Evolutionary conservation across 225 moss, liverwort and hornwort species (phyloP).

Genomic region (Rhytidiadelphus loreus): DNA sequence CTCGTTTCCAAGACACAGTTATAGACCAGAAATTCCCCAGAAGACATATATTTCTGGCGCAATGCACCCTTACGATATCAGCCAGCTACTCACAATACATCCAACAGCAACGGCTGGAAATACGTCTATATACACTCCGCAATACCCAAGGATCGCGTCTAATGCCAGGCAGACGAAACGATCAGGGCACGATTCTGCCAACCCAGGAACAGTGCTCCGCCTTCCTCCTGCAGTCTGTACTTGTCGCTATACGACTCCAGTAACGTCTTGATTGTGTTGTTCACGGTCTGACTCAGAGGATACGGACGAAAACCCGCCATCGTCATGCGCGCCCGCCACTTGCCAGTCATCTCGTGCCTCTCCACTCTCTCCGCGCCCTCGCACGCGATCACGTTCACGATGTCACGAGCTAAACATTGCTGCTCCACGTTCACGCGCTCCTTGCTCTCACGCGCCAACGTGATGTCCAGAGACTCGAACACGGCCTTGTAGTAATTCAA

Average conservation of each 20-base stretch:
- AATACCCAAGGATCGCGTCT: background rate
- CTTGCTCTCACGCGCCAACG: constrained; percentile 50
- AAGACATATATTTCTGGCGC: background rate
- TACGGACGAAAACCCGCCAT: constrained; percentile 59
- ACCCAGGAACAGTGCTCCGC: constrained; percentile 42
- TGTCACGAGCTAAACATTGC: constrained; percentile 65
- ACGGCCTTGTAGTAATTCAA: constrained; percentile 57
- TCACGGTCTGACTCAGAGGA: constrained; percentile 46
- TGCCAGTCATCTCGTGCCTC: constrained; percentile 66
- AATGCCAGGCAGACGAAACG: constrained; percentile 55
- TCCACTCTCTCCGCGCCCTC: constrained; percentile 65
- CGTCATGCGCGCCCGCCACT: constrained; percentile 58
- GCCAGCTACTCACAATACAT: background rate
- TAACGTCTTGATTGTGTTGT: constrained; percentile 40
- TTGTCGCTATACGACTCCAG: constrained; percentile 56
- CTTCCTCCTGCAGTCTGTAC: constrained; percentile 42
- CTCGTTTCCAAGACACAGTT: background rate
- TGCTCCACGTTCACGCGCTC: constrained; percentile 80
- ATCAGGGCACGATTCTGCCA: constrained; percentile 41
- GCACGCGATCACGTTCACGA: constrained; percentile 71
- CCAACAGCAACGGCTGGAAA: background rate
- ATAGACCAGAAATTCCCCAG: background rate
- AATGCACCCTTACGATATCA: background rate
- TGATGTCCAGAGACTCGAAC: constrained; percentile 72
- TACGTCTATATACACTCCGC: constrained; percentile 13